These are phyloP conservation scores for Gossypium davidsonii DNA, from an alignment of 441 rosid genomes.

Conservation along the genomic window DNA sequence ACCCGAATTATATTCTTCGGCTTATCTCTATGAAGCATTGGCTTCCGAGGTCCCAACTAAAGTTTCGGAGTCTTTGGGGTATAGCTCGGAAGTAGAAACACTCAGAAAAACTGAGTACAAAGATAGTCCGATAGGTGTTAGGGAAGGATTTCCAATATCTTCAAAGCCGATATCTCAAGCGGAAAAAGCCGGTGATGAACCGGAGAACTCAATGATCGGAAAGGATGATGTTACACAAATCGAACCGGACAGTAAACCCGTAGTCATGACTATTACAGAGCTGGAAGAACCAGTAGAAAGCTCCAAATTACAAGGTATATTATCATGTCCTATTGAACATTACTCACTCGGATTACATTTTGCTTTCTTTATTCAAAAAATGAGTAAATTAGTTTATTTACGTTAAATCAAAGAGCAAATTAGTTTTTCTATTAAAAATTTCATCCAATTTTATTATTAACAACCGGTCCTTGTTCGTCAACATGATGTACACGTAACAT, in stretches of 20 bases:
- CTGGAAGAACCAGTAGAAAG: conserved; percentile 19
- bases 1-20: conserved; percentile 48
- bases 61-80: conserved; percentile 11
- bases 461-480: too few relatives aligned
- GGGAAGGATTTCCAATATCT: conserved; percentile 1
- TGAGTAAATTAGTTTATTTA: too few relatives aligned
- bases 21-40: conserved; percentile 21
- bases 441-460: too few relatives aligned
- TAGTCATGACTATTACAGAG: conserved; percentile 14
- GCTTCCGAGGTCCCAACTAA: conserved; percentile 16
- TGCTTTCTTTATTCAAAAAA: too few relatives aligned
- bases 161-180: neutral
- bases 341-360: neutral
- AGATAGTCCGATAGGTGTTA: conserved; percentile 13
- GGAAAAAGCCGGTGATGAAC: neutral
- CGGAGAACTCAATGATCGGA: neutral
- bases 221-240: neutral
- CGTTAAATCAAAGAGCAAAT: too few relatives aligned
- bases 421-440: too few relatives aligned
- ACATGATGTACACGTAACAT: too few relatives aligned
- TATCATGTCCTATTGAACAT: neutral
- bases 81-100: conserved; percentile 3
- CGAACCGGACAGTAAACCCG: neutral
- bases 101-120: conserved; percentile 2
- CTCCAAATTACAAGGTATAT: conserved; percentile 32